Evolutionary conservation across 352 stramenopile species (phyloP).

Genomic region (Globisporangium megalacanthum): DNA sequence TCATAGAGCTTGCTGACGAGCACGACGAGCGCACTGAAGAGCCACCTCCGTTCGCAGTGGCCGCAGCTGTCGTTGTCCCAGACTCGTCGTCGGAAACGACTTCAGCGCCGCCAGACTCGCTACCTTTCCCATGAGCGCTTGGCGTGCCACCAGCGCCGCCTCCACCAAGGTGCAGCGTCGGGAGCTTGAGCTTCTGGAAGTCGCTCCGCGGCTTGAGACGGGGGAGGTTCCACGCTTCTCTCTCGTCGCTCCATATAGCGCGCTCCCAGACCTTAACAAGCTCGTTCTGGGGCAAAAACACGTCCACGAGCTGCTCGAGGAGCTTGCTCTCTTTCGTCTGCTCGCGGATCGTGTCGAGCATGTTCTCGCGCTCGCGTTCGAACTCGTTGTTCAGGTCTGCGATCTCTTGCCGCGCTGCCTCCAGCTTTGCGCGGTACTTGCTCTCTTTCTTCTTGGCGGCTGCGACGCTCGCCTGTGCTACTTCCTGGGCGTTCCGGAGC

Average conservation of each 20-base stretch:
- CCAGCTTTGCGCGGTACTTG: conserved; percentile 93
- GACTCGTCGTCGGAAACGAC: conserved; percentile 51
- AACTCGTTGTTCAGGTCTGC: conserved; percentile 93
- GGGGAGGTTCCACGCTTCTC: conserved; percentile 69
- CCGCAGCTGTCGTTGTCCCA: conserved; percentile 3
- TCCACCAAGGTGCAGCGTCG: conserved; percentile 27
- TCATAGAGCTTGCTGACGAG: conserved; percentile 28
- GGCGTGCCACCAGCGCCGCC: background rate
- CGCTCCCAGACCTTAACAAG: conserved; percentile 87
- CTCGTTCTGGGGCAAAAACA: conserved; percentile 82
- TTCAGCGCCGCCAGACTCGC: conserved; percentile 52
- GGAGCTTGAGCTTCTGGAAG: conserved; percentile 77
- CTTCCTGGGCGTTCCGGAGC: conserved; percentile 63
- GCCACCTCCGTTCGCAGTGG: conserved; percentile 9
- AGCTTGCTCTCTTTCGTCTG: conserved; percentile 86
- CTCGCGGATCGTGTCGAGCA: conserved; percentile 93
- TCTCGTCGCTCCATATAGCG: conserved; percentile 77
- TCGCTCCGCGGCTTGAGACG: conserved; percentile 74
- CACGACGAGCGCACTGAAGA: conserved; percentile 24
- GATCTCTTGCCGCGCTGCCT: conserved; percentile 85
- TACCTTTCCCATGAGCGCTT: conserved; percentile 4
- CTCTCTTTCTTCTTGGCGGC: conserved; percentile 94
- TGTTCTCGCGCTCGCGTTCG: conserved; percentile 92
- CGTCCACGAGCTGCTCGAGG: conserved; percentile 81
- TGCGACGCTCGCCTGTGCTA: conserved; percentile 89